These are phyloP conservation scores for Lactifluus subvellereus DNA, from an alignment of 768 basidiomycete genomes.

Conservation along the genomic window DNA sequence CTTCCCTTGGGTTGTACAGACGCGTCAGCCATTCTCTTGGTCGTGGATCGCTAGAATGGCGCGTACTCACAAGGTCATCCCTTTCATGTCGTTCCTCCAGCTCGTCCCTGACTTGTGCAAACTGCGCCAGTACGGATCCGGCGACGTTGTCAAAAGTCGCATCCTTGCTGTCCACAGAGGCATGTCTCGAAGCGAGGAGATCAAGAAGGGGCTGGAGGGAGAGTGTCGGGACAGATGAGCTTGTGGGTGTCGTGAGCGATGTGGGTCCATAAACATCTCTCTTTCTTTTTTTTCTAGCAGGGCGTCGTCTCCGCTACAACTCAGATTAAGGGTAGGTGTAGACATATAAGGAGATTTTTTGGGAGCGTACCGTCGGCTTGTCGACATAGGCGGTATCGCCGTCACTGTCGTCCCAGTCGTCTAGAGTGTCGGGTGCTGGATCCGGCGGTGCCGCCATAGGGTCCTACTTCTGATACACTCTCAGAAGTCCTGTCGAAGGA, in stretches of 20 bases:
- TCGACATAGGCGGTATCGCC: not conserved
- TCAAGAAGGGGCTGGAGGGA: conserved; percentile 22
- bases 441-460: not conserved
- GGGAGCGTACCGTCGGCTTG: conserved; percentile 7
- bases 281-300: conserved; percentile 10
- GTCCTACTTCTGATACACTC: not conserved
- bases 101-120: conserved; percentile 12
- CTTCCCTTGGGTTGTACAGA: conserved; percentile 7
- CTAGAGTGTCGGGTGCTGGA: not conserved
- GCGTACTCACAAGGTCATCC: conserved; percentile 18
- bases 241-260: not conserved
- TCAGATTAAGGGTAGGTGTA: not conserved
- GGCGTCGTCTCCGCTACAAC: not conserved
- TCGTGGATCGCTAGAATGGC: not conserved
- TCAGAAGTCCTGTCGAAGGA: not conserved
- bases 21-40: not conserved
- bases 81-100: conserved; percentile 8
- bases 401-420: not conserved
- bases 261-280: not conserved
- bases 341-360: not conserved
- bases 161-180: conserved; percentile 14
- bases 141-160: conserved; percentile 11
- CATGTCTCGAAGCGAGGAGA: conserved; percentile 14
- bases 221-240: not conserved
- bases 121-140: conserved; percentile 7